These are phyloP conservation scores for Sporothrix brunneoviolacea DNA, from an alignment of 2,329 filamentous ascomycete species.

Conservation along the genomic window DNA sequence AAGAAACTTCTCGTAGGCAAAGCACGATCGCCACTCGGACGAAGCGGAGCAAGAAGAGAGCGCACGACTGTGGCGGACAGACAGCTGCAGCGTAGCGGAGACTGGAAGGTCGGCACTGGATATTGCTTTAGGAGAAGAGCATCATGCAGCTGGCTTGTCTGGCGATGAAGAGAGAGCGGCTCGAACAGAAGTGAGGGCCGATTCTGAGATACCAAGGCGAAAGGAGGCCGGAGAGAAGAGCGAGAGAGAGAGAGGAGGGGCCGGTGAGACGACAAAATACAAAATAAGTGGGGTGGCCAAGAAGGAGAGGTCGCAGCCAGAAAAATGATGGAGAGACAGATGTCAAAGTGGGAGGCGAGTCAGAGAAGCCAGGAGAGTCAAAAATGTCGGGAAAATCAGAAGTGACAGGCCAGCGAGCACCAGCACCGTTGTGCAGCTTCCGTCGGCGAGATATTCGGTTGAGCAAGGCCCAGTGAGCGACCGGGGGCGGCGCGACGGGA, in stretches of 20 bases:
- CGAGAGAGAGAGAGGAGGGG: constrained; percentile 1
- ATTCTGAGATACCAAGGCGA: background rate
- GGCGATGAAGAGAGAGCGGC: background rate
- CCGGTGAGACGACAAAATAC: constrained; percentile 2
- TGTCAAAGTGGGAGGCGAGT: background rate
- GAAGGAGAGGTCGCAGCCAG: background rate
- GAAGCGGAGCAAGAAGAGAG: no score
- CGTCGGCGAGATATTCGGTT: constrained; percentile 2
- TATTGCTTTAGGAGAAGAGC: background rate
- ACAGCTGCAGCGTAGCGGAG: background rate
- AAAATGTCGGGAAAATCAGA: background rate
- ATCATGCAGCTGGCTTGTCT: background rate
- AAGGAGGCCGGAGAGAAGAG: background rate
- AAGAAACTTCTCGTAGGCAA: background rate
- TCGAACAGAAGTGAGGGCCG: background rate
- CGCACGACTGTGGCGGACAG: no score
- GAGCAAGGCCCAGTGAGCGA: background rate
- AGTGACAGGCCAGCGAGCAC: background rate
- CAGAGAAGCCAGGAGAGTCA: background rate
- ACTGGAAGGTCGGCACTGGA: background rate
- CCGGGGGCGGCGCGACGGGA: background rate
- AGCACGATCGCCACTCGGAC: no score
- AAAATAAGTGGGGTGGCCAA: constrained; percentile 2
- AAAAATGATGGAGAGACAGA: background rate
- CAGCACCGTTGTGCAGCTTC: background rate